These are phyloP conservation scores for Macroventuria anomochaeta DNA, from an alignment of 2,329 filamentous ascomycete species.

Conservation along the genomic window DNA sequence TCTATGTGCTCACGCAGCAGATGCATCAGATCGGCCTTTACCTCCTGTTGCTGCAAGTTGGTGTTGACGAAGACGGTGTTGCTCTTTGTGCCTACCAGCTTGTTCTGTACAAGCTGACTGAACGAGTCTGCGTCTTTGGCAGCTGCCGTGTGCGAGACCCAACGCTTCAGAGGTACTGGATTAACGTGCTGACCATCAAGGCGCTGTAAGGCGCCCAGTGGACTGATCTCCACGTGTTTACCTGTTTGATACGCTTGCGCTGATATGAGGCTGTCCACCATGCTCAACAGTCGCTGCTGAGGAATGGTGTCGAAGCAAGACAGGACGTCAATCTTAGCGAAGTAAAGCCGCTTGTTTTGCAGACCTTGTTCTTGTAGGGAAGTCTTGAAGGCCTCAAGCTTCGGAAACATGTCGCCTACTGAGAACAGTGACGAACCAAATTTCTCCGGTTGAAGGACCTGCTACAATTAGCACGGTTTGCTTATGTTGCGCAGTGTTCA, in stretches of 20 bases:
- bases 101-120: conserved; percentile 38
- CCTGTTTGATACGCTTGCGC: conserved; percentile 71
- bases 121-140: conserved; percentile 43
- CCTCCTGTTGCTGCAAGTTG: conserved; percentile 63
- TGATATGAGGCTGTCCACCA: conserved; percentile 67
- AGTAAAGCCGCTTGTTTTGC: conserved; percentile 66
- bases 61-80: conserved; percentile 81
- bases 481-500: neutral
- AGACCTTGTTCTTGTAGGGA: conserved; percentile 49
- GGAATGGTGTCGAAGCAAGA: conserved; percentile 96
- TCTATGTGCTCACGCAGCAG: conserved; percentile 81
- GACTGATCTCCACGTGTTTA: conserved; percentile 76
- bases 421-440: conserved; percentile 85
- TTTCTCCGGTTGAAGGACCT: conserved; percentile 55
- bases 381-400: conserved; percentile 72
- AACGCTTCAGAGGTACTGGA: conserved; percentile 48
- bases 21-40: conserved; percentile 66
- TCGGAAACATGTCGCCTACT: conserved; percentile 77
- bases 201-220: conserved; percentile 48
- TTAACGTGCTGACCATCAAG: conserved; percentile 39
- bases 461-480: conserved; percentile 11
- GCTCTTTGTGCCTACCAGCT: conserved; percentile 45
- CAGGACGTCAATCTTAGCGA: conserved; percentile 91
- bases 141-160: conserved; percentile 49
- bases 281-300: conserved; percentile 71